These are phyloP conservation scores for Claviceps sp. DNA, from an alignment of 2,329 filamentous ascomycete genomes.

Conservation along the genomic window DNA sequence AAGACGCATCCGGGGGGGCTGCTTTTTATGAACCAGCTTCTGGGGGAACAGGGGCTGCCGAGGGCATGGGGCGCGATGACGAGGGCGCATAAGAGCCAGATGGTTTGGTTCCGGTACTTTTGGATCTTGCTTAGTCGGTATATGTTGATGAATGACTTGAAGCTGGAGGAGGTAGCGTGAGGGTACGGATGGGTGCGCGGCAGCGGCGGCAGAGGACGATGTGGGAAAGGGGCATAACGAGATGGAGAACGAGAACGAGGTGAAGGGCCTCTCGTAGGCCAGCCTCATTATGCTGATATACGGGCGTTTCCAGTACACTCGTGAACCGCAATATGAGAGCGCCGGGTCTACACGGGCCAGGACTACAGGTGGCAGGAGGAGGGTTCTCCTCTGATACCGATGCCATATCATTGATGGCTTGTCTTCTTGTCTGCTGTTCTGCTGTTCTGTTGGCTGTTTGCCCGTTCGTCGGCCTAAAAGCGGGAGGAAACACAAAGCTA, in stretches of 20 bases:
- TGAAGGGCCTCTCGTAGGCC: too few relatives aligned
- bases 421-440: too few relatives aligned
- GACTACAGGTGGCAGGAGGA: too few relatives aligned
- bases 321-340: too few relatives aligned
- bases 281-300: too few relatives aligned
- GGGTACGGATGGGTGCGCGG: neutral
- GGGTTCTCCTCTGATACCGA: too few relatives aligned
- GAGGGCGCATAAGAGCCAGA: slow-evolving; percentile 80
- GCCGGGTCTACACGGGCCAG: too few relatives aligned
- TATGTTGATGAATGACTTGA: slow-evolving; percentile 89
- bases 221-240: neutral
- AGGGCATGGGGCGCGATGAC: slow-evolving; percentile 79
- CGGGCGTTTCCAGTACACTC: too few relatives aligned
- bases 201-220: neutral
- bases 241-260: neutral
- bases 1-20: slow-evolving; percentile 39
- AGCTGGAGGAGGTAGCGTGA: slow-evolving; percentile 29
- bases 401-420: too few relatives aligned
- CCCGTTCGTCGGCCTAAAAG: too few relatives aligned
- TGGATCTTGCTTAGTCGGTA: slow-evolving; percentile 88
- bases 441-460: too few relatives aligned
- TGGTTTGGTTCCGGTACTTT: slow-evolving; percentile 96
- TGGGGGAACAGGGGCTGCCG: slow-evolving; percentile 36
- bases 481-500: too few relatives aligned
- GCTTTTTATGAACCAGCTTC: slow-evolving; percentile 58